These are phyloP conservation scores for Neurospora sp. DNA, from an alignment of 495 filamentous ascomycete genomes.

Conservation along the genomic window DNA sequence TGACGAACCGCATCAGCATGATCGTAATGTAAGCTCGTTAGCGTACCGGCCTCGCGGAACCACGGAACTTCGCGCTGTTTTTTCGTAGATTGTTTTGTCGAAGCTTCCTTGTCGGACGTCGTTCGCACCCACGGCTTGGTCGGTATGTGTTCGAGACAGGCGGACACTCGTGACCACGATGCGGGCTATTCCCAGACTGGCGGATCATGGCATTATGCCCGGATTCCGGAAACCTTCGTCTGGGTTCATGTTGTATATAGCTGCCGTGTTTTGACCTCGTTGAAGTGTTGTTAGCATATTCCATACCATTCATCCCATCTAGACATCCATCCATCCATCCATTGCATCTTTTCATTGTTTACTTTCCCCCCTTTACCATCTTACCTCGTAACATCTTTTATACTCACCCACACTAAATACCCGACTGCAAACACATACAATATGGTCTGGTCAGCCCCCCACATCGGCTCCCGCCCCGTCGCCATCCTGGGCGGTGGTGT, in stretches of 20 bases:
- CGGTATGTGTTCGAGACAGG: background rate
- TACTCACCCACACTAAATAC: background rate
- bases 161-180: background rate
- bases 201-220: background rate
- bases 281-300: background rate
- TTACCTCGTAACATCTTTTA: too few relatives aligned
- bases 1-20: too few relatives aligned
- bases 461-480: constrained; percentile 5
- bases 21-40: background rate
- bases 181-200: background rate
- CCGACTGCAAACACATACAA: background rate
- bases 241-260: background rate
- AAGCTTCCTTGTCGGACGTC: background rate
- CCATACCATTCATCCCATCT: background rate
- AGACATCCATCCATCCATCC: background rate
- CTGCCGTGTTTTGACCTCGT: background rate
- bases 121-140: background rate
- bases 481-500: constrained; percentile 10
- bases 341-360: background rate
- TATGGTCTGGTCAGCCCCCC: constrained; percentile 7
- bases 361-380: background rate
- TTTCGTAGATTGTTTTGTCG: background rate
- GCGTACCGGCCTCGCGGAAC: background rate
- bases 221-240: background rate
- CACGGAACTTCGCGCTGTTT: background rate